Percentiles rank a stretch among this genome's conserved stretches.
Evolutionary conservation across 192 early-diverging fungal genomes (phyloP).

Genomic region (Dimargaris xerosporica): DNA sequence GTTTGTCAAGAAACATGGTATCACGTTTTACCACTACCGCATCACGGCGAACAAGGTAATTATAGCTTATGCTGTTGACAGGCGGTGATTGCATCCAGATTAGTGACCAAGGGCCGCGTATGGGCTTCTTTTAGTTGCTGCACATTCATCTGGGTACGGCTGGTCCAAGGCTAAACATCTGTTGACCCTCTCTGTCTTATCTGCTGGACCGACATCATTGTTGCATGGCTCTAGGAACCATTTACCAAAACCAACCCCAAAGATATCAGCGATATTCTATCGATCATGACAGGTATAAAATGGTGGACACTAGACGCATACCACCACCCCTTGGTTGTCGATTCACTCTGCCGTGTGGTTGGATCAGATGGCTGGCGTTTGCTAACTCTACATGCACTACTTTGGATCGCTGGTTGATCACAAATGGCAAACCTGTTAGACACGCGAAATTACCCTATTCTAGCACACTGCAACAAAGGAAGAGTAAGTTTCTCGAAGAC

Average conservation of each 20-base stretch:
- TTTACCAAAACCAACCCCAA: constrained; percentile 38
- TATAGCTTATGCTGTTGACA: not conserved
- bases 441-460: constrained; percentile 29
- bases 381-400: constrained; percentile 34
- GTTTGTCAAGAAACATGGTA: constrained; percentile 55
- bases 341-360: not conserved
- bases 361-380: not conserved
- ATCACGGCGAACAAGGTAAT: constrained; percentile 80
- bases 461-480: constrained; percentile 91
- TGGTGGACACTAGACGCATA: not conserved
- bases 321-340: not conserved
- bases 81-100: not conserved
- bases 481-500: constrained; percentile 36
- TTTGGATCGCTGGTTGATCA: constrained; percentile 15
- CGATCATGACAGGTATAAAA: constrained; percentile 27
- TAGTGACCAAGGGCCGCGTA: not conserved
- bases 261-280: constrained; percentile 34
- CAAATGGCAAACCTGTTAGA: not conserved
- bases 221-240: constrained; percentile 26
- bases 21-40: constrained; percentile 63
- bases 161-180: not conserved
- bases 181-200: not conserved
- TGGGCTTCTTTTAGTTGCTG: not conserved
- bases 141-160: not conserved
- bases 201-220: not conserved